A percentile compares a stretch with the other conserved stretches of the same genome.
Conservation (phyloP, 805 yeast genomes). For the Kodamaea neixiangensis region DNA sequence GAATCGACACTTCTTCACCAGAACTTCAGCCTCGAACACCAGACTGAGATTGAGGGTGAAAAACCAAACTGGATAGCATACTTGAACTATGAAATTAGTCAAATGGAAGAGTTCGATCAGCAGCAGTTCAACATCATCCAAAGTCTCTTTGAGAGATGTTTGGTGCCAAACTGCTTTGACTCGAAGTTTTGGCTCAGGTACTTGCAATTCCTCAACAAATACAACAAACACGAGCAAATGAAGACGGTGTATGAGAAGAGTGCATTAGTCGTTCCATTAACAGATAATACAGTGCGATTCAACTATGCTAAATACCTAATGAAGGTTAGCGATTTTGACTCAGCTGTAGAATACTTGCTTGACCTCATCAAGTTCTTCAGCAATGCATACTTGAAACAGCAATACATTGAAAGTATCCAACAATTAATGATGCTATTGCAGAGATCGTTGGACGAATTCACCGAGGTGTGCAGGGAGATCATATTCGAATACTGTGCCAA, state of each 20-base stretch:
- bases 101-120: neutral
- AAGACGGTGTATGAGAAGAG: slow-evolving; percentile 51
- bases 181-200: slow-evolving; percentile 72
- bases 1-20: slow-evolving; percentile 41
- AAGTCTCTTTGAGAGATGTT: slow-evolving; percentile 67
- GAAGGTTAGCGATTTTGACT: slow-evolving; percentile 18
- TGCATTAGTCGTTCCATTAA: slow-evolving; percentile 38
- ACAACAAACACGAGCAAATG: slow-evolving; percentile 27
- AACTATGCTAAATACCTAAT: slow-evolving; percentile 27
- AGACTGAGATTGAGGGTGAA: slow-evolving; percentile 17
- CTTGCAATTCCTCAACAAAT: slow-evolving; percentile 42
- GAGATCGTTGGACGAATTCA: neutral
- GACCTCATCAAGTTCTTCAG: slow-evolving; percentile 24
- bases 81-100: slow-evolving; percentile 51
- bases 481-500: neutral
- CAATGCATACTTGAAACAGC: neutral
- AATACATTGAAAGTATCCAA: slow-evolving; percentile 1
- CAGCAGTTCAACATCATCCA: slow-evolving; percentile 8
- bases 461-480: neutral
- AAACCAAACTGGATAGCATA: slow-evolving; percentile 67
- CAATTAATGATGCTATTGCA: slow-evolving; percentile 4
- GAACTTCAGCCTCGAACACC: slow-evolving; percentile 25
- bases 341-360: slow-evolving; percentile 29
- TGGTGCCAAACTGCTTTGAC: slow-evolving; percentile 64
- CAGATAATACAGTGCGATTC: slow-evolving; percentile 24